phyloP scores from a whole-genome alignment of 148 eudicot genomes.

The Mesembryanthemum crystallinum region DNA sequence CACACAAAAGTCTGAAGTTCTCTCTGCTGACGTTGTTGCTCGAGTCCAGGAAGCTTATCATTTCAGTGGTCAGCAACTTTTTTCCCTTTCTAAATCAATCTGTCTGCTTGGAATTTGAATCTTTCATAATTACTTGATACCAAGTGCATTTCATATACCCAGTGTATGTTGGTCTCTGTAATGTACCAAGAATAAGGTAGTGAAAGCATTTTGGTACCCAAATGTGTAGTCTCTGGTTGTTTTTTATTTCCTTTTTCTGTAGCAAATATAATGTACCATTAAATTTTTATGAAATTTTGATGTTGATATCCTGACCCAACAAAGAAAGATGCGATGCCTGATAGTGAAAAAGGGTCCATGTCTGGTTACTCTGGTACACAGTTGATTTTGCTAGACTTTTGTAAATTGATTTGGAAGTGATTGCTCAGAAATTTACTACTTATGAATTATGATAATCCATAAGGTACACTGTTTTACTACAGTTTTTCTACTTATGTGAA shows the following conservation, averaged over 20 bases:
- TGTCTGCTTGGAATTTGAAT: not conserved
- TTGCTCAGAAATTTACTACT: not conserved
- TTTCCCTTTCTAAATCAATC: not conserved
- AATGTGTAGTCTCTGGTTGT: not conserved
- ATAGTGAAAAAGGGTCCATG: not conserved
- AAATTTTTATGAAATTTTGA: no score
- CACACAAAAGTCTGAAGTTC: conserved; percentile 11
- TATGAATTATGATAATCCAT: not conserved
- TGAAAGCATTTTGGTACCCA: not conserved
- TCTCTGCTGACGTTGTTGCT: conserved; percentile 75
- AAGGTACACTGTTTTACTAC: not conserved
- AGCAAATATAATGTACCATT: not conserved
- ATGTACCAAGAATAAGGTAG: not conserved
- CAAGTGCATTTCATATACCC: not conserved
- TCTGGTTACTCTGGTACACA: no score
- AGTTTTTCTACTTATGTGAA: not conserved
- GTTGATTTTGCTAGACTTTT: not conserved
- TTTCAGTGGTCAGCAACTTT: conserved; percentile 61
- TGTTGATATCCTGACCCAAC: no score
- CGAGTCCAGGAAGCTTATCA: conserved; percentile 66
- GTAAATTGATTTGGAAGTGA: not conserved
- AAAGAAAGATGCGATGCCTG: not conserved
- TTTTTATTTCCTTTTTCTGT: not conserved
- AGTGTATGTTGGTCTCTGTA: conserved; percentile 1
- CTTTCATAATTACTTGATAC: not conserved